A percentile compares a stretch with the other conserved stretches of the same genome.
Evolutionary conservation across 2,329 filamentous ascomycete genomes (phyloP).

Genomic region (Fusarium bulbicola): DNA sequence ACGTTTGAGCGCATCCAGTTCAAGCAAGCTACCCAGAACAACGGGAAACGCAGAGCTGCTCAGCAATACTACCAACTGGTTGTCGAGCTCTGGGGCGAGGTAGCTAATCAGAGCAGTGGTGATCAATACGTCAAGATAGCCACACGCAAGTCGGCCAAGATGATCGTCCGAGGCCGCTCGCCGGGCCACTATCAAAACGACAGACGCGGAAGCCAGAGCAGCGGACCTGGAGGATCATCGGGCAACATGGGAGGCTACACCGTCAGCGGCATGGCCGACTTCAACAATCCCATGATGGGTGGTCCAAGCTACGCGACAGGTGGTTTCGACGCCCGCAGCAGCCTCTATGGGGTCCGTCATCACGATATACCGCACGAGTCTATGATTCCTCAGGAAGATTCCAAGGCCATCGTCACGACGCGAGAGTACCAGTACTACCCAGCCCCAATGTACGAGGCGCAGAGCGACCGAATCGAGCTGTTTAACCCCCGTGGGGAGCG

Average conservation of each 20-base stretch:
- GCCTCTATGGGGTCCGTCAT: constrained; percentile 56
- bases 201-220: constrained; percentile 73
- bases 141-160: constrained; percentile 76
- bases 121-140: constrained; percentile 76
- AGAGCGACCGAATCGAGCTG: constrained; percentile 60
- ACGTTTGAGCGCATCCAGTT: constrained; percentile 92
- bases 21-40: constrained; percentile 93
- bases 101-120: constrained; percentile 56
- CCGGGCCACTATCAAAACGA: constrained; percentile 83
- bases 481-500: constrained; percentile 53
- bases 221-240: constrained; percentile 72
- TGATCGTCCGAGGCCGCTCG: constrained; percentile 87
- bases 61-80: constrained; percentile 95
- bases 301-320: constrained; percentile 36
- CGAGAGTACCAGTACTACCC: constrained; percentile 67
- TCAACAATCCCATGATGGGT: constrained; percentile 49
- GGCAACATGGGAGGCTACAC: constrained; percentile 63
- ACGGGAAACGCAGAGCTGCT: constrained; percentile 87
- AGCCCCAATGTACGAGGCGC: constrained; percentile 58
- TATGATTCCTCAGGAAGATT: constrained; percentile 61
- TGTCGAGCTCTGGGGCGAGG: constrained; percentile 81
- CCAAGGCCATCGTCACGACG: constrained; percentile 57
- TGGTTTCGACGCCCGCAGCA: constrained; percentile 42
- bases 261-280: constrained; percentile 43
- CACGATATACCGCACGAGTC: constrained; percentile 62